phyloP scores from a whole-genome alignment of 768 basidiomycete genomes.

The Bullera alba region DNA sequence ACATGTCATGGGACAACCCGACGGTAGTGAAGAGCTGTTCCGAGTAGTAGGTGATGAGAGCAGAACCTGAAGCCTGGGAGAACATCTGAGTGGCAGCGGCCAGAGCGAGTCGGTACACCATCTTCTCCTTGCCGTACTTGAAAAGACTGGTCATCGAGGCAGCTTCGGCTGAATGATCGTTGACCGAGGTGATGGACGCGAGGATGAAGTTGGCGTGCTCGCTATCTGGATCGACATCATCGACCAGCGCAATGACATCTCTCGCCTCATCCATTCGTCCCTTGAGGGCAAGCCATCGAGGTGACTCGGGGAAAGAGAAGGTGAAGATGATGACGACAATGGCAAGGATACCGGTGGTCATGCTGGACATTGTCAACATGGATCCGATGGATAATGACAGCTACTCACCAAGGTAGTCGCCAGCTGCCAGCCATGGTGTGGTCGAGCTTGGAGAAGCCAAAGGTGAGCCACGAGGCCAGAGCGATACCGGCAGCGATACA shows the following conservation, averaged over 20 bases:
- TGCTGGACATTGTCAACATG: conserved; percentile 3
- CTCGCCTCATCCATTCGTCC: conserved; percentile 15
- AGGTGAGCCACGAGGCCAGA: conserved; percentile 17
- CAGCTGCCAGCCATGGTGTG: neutral
- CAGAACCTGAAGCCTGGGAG: conserved; percentile 17
- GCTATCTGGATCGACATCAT: conserved; percentile 8
- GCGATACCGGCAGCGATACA: conserved; percentile 19
- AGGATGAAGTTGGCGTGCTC: conserved; percentile 9
- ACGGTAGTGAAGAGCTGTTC: conserved; percentile 16
- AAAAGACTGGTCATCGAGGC: conserved; percentile 16
- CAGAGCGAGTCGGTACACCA: conserved; percentile 17
- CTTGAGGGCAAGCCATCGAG: conserved; percentile 46
- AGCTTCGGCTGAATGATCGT: conserved; percentile 9
- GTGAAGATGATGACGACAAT: conserved; percentile 14
- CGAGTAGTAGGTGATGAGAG: conserved; percentile 26
- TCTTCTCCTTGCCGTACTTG: conserved; percentile 20
- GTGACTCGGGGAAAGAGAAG: conserved; percentile 28
- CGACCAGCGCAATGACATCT: conserved; percentile 10
- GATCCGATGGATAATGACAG: neutral
- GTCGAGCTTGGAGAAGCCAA: conserved; percentile 9
- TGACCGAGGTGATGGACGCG: conserved; percentile 1
- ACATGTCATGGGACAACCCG: conserved; percentile 10
- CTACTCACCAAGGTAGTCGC: conserved; percentile 9
- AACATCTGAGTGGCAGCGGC: conserved; percentile 14
- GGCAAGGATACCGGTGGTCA: conserved; percentile 21